Conservation (phyloP, 768 basidiomycete species). For the Gyrodon lividus region DNA sequence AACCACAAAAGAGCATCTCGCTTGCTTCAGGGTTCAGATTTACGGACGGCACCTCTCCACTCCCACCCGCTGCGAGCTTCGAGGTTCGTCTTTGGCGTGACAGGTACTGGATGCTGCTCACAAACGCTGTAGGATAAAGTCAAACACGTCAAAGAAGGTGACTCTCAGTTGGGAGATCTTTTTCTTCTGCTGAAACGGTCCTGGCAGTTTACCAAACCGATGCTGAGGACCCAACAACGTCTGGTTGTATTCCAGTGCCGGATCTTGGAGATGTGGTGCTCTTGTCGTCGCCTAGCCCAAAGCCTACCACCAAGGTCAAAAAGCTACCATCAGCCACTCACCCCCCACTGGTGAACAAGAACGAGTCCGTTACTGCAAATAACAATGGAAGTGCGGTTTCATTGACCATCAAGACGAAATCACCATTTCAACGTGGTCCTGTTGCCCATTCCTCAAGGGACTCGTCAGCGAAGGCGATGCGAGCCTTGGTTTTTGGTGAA, state of each 20-base stretch:
- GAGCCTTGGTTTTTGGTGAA: slow-evolving; percentile 17
- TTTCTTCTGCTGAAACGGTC: neutral
- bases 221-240: slow-evolving; percentile 13
- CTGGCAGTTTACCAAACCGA: slow-evolving; percentile 29
- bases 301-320: neutral
- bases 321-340: neutral
- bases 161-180: neutral
- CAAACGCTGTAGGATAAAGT: slow-evolving; percentile 22
- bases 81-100: slow-evolving; percentile 12
- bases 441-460: neutral
- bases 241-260: neutral
- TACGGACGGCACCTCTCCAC: slow-evolving; percentile 18
- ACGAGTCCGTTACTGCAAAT: neutral
- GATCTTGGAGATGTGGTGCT: neutral
- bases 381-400: neutral
- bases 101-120: neutral
- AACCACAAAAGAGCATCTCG: slow-evolving; percentile 22
- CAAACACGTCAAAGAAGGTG: slow-evolving; percentile 31
- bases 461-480: slow-evolving; percentile 9
- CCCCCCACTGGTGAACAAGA: neutral
- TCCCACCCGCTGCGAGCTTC: slow-evolving; percentile 26
- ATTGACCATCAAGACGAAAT: neutral
- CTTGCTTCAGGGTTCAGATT: slow-evolving; percentile 29
- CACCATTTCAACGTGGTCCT: neutral
- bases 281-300: neutral